Conservation (phyloP, 768 basidiomycete genomes). For the Psilocybe sp. region DNA sequence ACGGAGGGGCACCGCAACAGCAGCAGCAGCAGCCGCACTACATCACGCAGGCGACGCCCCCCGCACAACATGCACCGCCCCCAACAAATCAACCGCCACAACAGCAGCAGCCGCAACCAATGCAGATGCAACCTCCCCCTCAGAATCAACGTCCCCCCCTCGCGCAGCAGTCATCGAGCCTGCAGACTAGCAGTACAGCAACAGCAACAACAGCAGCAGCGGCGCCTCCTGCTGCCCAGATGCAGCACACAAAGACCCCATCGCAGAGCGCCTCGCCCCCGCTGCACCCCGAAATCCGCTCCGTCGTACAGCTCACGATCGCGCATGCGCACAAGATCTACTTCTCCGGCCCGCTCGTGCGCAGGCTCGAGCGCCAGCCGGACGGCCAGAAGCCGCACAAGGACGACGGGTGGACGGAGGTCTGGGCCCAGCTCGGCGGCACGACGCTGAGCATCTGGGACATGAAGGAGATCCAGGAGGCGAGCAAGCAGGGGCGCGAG, state of each 20-base stretch:
- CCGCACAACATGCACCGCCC: conserved; percentile 3
- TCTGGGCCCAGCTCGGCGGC: conserved; percentile 89
- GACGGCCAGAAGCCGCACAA: conserved; percentile 69
- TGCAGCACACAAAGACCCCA: not conserved
- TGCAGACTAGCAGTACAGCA: conserved; percentile 1
- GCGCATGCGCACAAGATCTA: conserved; percentile 85
- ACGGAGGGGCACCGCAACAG: not conserved
- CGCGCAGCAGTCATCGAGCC: conserved; percentile 1
- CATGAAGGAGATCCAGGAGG: conserved; percentile 84
- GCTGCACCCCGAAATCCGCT: conserved; percentile 80
- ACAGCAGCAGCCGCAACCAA: conserved; percentile 17
- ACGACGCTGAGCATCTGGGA: conserved; percentile 91
- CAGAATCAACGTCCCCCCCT: not conserved
- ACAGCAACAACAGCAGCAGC: conserved; percentile 8
- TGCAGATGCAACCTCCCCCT: conserved; percentile 4
- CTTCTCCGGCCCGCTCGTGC: conserved; percentile 80
- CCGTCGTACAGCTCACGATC: conserved; percentile 68
- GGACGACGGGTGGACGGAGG: conserved; percentile 79
- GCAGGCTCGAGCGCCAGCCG: conserved; percentile 72
- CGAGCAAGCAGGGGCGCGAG: conserved; percentile 74
- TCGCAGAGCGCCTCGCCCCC: conserved; percentile 27
- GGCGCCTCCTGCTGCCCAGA: not conserved
- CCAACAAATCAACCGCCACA: conserved; percentile 11
- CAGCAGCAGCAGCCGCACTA: conserved; percentile 10
- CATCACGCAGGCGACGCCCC: too few species aligned